Conservation (phyloP, 495 filamentous ascomycete species). For the Cercophora scortea region DNA sequence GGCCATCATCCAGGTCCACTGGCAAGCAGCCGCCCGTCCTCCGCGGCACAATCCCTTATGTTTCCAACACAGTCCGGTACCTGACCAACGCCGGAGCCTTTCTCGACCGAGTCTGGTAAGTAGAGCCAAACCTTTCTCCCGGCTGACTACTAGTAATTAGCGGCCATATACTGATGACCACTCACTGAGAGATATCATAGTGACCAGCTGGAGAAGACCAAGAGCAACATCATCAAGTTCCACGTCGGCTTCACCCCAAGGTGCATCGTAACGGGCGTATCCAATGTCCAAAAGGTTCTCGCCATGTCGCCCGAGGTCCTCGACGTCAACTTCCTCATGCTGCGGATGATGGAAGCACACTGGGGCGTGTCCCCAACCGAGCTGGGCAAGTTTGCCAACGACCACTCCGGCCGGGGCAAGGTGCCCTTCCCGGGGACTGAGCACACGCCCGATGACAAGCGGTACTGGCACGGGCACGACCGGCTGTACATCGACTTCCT, state of each 20-base stretch:
- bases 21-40: not conserved
- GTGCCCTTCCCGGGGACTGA: not conserved
- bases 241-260: not conserved
- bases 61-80: not conserved
- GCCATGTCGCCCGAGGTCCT: not conserved
- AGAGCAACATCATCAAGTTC: not conserved
- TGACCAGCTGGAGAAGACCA: not conserved
- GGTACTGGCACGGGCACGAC: not conserved
- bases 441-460: not conserved
- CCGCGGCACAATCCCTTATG: not conserved
- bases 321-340: not conserved
- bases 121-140: no score
- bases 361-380: not conserved
- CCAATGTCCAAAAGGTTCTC: not conserved
- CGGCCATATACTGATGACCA: not conserved
- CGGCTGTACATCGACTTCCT: not conserved
- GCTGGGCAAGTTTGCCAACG: conserved; percentile 4
- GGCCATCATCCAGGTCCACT: not conserved
- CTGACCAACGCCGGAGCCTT: not conserved
- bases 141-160: no score
- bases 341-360: not conserved
- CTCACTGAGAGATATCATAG: not conserved
- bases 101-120: not conserved
- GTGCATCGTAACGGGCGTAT: not conserved
- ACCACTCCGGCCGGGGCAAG: conserved; percentile 1